These are phyloP conservation scores for Phaeodactylum tricornutum DNA, from an alignment of 108 stramenopile genomes.

Conservation along the genomic window DNA sequence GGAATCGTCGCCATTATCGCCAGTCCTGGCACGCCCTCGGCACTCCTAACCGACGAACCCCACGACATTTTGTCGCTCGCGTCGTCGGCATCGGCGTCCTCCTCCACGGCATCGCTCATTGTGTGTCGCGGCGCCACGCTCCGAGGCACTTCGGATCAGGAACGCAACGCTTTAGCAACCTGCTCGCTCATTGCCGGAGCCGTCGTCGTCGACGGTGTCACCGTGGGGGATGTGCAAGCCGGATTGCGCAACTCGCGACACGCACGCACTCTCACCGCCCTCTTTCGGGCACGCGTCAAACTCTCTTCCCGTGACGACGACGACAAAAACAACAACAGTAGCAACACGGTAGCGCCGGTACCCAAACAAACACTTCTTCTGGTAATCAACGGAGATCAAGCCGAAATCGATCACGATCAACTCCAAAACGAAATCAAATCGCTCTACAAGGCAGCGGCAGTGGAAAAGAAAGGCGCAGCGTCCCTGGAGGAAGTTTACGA, in stretches of 20 bases:
- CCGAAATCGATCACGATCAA: slow-evolving; percentile 15
- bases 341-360: background rate
- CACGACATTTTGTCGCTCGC: slow-evolving; percentile 16
- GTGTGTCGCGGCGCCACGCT: slow-evolving; percentile 53
- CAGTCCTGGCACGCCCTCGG: slow-evolving; percentile 50
- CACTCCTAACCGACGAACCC: slow-evolving; percentile 3
- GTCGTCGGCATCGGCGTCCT: slow-evolving; percentile 12
- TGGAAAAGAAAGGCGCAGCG: slow-evolving; percentile 10
- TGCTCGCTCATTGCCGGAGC: slow-evolving; percentile 40
- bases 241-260: slow-evolving; percentile 60
- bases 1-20: slow-evolving; percentile 39
- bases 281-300: slow-evolving; percentile 43
- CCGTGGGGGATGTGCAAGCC: slow-evolving; percentile 55
- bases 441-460: slow-evolving; percentile 58
- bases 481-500: slow-evolving; percentile 43
- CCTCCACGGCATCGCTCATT: background rate
- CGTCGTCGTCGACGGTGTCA: slow-evolving; percentile 61
- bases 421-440: slow-evolving; percentile 28
- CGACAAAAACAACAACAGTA: slow-evolving; percentile 11
- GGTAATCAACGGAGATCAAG: slow-evolving; percentile 25
- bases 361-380: slow-evolving; percentile 34
- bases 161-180: slow-evolving; percentile 41
- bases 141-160: slow-evolving; percentile 16
- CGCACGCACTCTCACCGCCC: slow-evolving; percentile 58
- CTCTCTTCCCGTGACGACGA: slow-evolving; percentile 3